These are phyloP conservation scores for Penicillium freii DNA, from an alignment of 2,329 filamentous ascomycete genomes.

Conservation along the genomic window DNA sequence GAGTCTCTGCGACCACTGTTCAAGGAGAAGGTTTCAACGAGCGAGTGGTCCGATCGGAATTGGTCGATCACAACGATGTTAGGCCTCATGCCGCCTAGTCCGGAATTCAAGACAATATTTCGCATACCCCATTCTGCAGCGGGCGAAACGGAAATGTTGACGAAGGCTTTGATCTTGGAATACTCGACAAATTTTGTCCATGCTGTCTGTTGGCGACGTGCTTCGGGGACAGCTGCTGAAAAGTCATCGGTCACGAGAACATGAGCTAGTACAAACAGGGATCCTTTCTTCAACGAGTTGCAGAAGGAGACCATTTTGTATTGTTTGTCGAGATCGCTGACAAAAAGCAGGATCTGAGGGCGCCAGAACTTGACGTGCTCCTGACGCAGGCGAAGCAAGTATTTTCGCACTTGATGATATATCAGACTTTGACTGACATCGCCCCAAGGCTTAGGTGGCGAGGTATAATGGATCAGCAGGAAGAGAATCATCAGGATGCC, in stretches of 20 bases:
- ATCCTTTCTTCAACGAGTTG: constrained; percentile 86
- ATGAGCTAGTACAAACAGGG: constrained; percentile 79
- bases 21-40: constrained; percentile 56
- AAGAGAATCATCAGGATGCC: constrained; percentile 74
- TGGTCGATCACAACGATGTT: constrained; percentile 84
- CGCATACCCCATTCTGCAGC: constrained; percentile 80
- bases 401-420: constrained; percentile 84
- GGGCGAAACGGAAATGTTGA: constrained; percentile 81
- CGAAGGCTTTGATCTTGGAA: constrained; percentile 83
- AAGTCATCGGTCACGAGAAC: constrained; percentile 87
- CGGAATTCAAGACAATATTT: constrained; percentile 77
- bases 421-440: constrained; percentile 88
- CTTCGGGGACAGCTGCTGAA: constrained; percentile 72
- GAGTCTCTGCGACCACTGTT: constrained; percentile 33
- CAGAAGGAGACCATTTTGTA: constrained; percentile 86
- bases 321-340: constrained; percentile 78
- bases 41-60: constrained; percentile 60
- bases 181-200: constrained; percentile 88
- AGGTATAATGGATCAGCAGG: constrained; percentile 78
- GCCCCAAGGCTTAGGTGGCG: constrained; percentile 83
- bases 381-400: constrained; percentile 74
- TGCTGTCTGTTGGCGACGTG: constrained; percentile 72
- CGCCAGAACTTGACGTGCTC: constrained; percentile 95
- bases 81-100: constrained; percentile 81
- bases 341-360: constrained; percentile 78